Evolutionary conservation across 1,284 basidiomycete genomes (phyloP), one percentile per base, ranked within the genome.

Genomic region (Ganoderma leucocontextum): DNA sequence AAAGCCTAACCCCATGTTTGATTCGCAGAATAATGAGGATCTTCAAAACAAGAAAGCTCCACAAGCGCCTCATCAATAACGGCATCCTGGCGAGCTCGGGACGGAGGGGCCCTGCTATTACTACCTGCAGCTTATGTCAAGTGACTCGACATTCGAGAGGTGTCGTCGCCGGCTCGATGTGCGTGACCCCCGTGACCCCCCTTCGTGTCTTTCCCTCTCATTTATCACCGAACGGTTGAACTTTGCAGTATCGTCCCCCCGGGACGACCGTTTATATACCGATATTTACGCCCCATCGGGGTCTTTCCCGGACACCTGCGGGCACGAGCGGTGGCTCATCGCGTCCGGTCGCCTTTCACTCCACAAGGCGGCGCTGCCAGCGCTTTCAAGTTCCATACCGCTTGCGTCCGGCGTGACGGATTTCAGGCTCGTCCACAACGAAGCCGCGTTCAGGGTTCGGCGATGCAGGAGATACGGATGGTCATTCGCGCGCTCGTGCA

Each of bases 71-170:
- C 38, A 36, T 72, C 38, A 52, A 67, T 22, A 71, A 76, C 33
- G 72, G 69, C 15, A 22, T 62, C 1, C 39, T 75, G 6, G 71
- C 71, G n/a, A n/a, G n/a, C n/a, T n/a, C n/a, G n/a, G n/a, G n/a
- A n/a, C n/a, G n/a, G n/a, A n/a, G n/a, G n/a, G n/a, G n/a, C 52
- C 87, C 90, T 10, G 82, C 89, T 13, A 79, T 88, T 13, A 81
- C 84, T 9, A 84, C 83, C 25, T 84, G 84, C 57, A 82, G 85
- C 33, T 85, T 87, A 65, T 84, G 90, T 42, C 79, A 82, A 25
- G 80, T 78, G 0, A 69, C 66, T 5, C 29, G 35, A 5, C 12
- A 38, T 12, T 22, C 60, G 8, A 4, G 1, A 9, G 25, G 19
- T 36, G n/a, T 60, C 10, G n/a, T 49, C 41, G 42, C 33, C 4